Evolutionary conservation across 495 filamentous ascomycete genomes (phyloP), one percentile per base, ranked within the genome.

Genomic region (Neurospora sp.): DNA sequence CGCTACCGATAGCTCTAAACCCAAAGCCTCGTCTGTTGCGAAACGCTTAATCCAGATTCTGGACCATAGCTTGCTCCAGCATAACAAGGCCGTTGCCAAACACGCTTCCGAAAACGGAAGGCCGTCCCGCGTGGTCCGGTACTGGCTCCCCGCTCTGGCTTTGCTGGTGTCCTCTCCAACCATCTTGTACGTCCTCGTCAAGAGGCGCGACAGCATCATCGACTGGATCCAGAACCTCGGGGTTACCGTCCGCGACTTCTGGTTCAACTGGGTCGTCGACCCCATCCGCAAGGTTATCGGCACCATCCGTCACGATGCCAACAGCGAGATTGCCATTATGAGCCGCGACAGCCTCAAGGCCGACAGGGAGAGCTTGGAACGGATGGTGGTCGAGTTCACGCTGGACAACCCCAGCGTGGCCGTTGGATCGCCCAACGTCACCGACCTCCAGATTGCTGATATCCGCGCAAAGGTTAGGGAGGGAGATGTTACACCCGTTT

Each of bases 301-400:
- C 14, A 99, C 96, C 0, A 98, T 99, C 77, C 89, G 94, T 14
- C 96, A 98, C 77, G 93, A 97, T 77, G 88, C 91, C 72, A 91
- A 89, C 75, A 96, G 92, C 75, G 95, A 97, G 79, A 94, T 99
- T 72, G 94, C 94, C 23, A 91, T 99, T 73, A 96, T 98, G 92
- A 97, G 93, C 82, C 92, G 92, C 69, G 90, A 92, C 75, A 97
- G 93, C 76, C 85, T 99, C 31, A 88, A 91, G 79, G 94, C 93
- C 20, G 96, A 99, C 77, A 89, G 93, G 66, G 92, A 92, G 23
- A 97, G 94, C 76, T 84, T 99, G 59, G 96, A 99, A 80, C 90
- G 96, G 42, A 99, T 99, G 96, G 96, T 98, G 2, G 91, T 98
- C 18, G 94, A 98, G 76, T 99, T 98, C 83, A 91, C 93, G 8